A percentile compares a stretch with the other conserved stretches of the same genome.
Evolutionary conservation across 179 eudicot species (phyloP).

Genomic region (Amaranthus tricolor): DNA sequence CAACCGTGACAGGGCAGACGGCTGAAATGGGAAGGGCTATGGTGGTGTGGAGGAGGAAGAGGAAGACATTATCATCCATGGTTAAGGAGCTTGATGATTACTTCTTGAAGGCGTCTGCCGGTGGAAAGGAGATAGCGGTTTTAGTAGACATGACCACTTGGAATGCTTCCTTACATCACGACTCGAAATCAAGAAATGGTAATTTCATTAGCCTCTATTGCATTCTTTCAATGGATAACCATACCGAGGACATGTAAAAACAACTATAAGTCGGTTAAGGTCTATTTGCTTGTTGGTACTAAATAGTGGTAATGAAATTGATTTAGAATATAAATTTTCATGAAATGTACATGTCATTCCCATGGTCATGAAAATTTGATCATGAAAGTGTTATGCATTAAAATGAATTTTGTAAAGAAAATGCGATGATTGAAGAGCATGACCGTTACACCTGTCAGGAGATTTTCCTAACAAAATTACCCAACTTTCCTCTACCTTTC

Average conservation of each 20-base stretch:
- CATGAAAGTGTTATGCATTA: no score
- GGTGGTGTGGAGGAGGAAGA: constrained; percentile 59
- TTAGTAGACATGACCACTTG: constrained; percentile 51
- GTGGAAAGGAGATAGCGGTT: constrained; percentile 56
- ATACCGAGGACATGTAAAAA: not conserved
- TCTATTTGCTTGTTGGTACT: no score
- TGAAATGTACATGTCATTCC: no score
- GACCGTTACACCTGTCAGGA: no score
- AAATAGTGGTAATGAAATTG: no score
- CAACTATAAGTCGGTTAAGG: no score
- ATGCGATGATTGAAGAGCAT: no score
- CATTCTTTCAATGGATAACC: not conserved
- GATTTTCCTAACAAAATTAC: no score
- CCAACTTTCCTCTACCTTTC: no score
- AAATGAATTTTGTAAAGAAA: no score
- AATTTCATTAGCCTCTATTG: constrained; percentile 20
- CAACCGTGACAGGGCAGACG: constrained; percentile 42
- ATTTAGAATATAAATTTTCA: no score
- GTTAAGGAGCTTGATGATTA: constrained; percentile 79
- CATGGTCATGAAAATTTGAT: no score
- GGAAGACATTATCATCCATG: constrained; percentile 53
- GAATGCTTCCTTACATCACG: constrained; percentile 35
- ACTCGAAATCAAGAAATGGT: constrained; percentile 46
- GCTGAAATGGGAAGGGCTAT: constrained; percentile 49
- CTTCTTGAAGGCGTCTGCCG: constrained; percentile 71